Evolutionary conservation across 352 stramenopile genomes (phyloP).

Genomic region (Peronospora farinosa): DNA sequence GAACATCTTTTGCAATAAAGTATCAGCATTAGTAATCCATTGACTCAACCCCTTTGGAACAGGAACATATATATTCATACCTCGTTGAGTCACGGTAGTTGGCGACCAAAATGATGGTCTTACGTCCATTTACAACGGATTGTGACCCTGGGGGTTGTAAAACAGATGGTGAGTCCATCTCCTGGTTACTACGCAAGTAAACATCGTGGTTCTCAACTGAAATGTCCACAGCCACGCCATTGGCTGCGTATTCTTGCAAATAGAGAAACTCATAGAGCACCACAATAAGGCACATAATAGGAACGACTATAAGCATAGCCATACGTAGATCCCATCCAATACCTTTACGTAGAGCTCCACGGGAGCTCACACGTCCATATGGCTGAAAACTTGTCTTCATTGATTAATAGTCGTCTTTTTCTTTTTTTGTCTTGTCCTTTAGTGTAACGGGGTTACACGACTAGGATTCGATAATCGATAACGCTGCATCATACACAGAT

Average conservation of each 20-base stretch:
- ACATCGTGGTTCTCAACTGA: conserved; percentile 26
- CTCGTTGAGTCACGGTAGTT: conserved; percentile 80
- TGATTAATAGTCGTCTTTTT: no score
- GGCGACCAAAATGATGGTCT: conserved; percentile 70
- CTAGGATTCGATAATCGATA: no score
- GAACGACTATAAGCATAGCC: conserved; percentile 60
- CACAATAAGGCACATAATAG: conserved; percentile 57
- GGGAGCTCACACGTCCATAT: conserved; percentile 56
- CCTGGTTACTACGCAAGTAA: conserved; percentile 26
- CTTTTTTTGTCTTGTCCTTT: no score
- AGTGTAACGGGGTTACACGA: no score
- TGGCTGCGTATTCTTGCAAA: conserved; percentile 57
- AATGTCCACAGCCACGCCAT: conserved; percentile 24
- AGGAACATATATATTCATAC: conserved; percentile 7
- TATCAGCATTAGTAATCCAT: conserved; percentile 6
- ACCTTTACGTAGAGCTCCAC: conserved; percentile 33
- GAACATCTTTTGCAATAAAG: conserved; percentile 32
- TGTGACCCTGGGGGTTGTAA: conserved; percentile 19
- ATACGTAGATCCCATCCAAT: conserved; percentile 49
- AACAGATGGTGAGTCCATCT: conserved; percentile 4
- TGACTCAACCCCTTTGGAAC: not conserved
- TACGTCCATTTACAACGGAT: conserved; percentile 50
- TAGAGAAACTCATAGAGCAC: conserved; percentile 80
- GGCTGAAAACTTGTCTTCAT: conserved; percentile 25
- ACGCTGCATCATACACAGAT: no score